Conservation (phyloP, 768 basidiomycete genomes). For the Porpolomopsis calyptriformis region DNA sequence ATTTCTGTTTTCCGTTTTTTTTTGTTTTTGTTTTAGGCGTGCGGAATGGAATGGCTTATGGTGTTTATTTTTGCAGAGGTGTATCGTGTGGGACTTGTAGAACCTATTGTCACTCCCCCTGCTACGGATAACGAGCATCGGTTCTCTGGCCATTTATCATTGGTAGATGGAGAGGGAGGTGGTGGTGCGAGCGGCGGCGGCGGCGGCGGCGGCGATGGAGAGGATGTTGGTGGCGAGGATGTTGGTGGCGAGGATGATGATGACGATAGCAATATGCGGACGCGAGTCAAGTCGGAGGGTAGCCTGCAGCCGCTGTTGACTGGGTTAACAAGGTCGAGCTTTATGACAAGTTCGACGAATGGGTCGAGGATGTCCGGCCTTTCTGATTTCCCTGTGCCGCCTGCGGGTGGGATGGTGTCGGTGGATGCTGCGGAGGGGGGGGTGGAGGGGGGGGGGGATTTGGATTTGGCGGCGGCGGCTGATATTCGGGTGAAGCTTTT, state of each 20-base stretch:
- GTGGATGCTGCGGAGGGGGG: too few relatives aligned
- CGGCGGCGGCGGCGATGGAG: too few relatives aligned
- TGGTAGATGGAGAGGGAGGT: conserved; percentile 8
- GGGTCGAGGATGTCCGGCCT: conserved; percentile 58
- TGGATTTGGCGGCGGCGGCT: too few relatives aligned
- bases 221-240: too few relatives aligned
- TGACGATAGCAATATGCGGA: conserved; percentile 1
- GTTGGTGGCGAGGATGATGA: too few relatives aligned
- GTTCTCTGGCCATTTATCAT: conserved; percentile 28
- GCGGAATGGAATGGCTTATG: not conserved
- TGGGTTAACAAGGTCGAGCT: conserved; percentile 39
- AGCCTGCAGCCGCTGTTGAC: conserved; percentile 10
- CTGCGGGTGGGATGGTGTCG: conserved; percentile 27
- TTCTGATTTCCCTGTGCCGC: conserved; percentile 65
- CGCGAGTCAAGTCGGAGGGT: conserved; percentile 5
- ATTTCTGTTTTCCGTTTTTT: not conserved
- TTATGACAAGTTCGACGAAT: conserved; percentile 44
- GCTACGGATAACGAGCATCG: conserved; percentile 31
- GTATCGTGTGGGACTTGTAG: conserved; percentile 41
- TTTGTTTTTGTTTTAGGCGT: too few relatives aligned
- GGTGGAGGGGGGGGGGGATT: too few relatives aligned
- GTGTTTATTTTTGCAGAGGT: conserved; percentile 22
- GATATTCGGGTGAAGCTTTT: too few relatives aligned
- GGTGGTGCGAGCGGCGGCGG: too few relatives aligned
- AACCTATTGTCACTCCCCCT: conserved; percentile 40